These are phyloP conservation scores for Aspergillus diversus DNA, from an alignment of 495 filamentous ascomycete genomes.

Conservation along the genomic window DNA sequence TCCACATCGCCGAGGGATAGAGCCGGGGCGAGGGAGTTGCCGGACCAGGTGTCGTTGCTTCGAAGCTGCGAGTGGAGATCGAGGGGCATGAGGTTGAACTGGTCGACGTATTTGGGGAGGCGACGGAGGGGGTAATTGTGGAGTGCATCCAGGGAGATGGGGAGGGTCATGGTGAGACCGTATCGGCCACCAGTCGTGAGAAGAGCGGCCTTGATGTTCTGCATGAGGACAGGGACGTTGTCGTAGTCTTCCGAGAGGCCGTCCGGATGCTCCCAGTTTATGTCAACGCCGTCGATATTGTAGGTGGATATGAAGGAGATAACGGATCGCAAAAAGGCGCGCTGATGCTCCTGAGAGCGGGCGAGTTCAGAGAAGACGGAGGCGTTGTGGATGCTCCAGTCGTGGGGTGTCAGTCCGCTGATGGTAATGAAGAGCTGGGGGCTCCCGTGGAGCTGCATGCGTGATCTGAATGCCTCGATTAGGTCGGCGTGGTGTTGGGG, in stretches of 20 bases:
- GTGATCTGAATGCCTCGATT: no score
- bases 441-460: no score
- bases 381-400: neutral
- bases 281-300: slow-evolving; percentile 58
- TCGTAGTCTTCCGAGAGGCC: slow-evolving; percentile 41
- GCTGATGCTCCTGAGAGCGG: slow-evolving; percentile 31
- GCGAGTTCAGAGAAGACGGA: slow-evolving; percentile 37
- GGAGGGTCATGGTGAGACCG: slow-evolving; percentile 47
- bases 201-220: slow-evolving; percentile 43
- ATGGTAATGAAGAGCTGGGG: no score
- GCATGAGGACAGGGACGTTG: slow-evolving; percentile 45
- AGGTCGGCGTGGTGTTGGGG: no score
- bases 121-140: no score
- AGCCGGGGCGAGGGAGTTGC: no score
- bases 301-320: slow-evolving; percentile 47
- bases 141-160: slow-evolving; percentile 22
- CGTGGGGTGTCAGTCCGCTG: no score
- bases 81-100: no score
- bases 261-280: slow-evolving; percentile 63
- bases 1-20: no score
- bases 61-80: no score
- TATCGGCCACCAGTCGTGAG: slow-evolving; percentile 30
- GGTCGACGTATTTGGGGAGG: no score
- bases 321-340: slow-evolving; percentile 48
- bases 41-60: no score